phyloP scores from a whole-genome alignment of 2,329 filamentous ascomycete genomes.

The Meredithiella fracta region DNA sequence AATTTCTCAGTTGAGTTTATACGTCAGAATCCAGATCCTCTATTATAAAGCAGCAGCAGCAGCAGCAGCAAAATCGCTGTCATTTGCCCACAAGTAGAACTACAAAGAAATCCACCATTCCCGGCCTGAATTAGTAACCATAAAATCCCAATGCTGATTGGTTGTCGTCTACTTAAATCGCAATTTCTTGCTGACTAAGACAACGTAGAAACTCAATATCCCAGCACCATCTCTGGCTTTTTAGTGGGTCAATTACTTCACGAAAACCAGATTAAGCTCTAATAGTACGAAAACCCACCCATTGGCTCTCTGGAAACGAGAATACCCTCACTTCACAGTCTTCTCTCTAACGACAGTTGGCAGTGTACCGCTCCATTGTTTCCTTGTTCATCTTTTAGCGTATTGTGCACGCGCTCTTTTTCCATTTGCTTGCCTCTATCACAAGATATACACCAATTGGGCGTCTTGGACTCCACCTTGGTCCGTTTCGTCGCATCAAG shows the following conservation, averaged over 20 bases:
- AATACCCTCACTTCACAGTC: too few species aligned
- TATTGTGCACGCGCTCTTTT: too few species aligned
- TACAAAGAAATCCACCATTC: not conserved
- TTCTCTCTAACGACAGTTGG: too few species aligned
- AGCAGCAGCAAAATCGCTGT: not conserved
- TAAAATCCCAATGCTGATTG: conserved; percentile 7
- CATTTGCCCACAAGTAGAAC: conserved; percentile 5
- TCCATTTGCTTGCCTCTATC: too few species aligned
- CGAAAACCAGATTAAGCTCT: too few species aligned
- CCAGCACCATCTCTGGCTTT: not conserved
- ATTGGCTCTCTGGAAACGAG: too few species aligned
- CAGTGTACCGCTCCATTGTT: too few species aligned
- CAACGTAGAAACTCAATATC: conserved; percentile 4
- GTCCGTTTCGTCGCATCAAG: too few species aligned
- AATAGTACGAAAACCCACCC: too few species aligned
- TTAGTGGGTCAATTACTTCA: not conserved
- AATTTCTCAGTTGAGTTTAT: not conserved
- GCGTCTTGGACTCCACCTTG: too few species aligned
- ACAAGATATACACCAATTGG: too few species aligned
- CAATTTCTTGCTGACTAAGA: conserved; percentile 8
- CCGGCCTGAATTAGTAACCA: conserved; percentile 8
- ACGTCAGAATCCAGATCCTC: not conserved
- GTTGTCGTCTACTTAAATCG: not conserved
- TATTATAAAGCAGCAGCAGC: not conserved
- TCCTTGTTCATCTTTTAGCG: too few species aligned